Evolutionary conservation across 495 filamentous ascomycete species (phyloP).

Genomic region (Neurospora cerealis): DNA sequence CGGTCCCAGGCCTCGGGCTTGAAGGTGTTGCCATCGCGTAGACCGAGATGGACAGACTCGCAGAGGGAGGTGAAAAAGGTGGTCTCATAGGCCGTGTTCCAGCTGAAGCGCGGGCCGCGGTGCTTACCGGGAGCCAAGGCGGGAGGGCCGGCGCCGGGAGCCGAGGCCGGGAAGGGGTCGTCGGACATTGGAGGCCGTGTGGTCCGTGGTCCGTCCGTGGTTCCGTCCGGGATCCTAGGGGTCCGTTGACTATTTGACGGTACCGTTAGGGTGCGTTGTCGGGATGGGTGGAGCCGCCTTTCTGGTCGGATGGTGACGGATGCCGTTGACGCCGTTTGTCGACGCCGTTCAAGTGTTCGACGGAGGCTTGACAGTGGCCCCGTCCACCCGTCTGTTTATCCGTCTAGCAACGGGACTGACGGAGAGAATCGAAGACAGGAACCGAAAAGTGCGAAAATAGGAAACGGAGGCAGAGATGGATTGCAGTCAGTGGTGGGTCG

Average conservation of each 20-base stretch:
- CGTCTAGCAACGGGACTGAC: neutral
- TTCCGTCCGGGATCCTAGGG: neutral
- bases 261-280: neutral
- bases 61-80: constrained; percentile 42
- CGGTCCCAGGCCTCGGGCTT: constrained; percentile 43
- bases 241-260: neutral
- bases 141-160: constrained; percentile 6
- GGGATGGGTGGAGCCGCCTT: neutral
- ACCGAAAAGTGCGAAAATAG: neutral
- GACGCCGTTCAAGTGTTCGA: neutral
- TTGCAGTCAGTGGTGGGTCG: neutral
- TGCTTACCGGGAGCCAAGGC: constrained; percentile 24
- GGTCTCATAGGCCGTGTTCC: constrained; percentile 37
- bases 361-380: neutral
- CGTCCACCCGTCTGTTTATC: neutral
- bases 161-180: constrained; percentile 19
- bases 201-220: neutral
- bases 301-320: neutral
- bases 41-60: constrained; percentile 37
- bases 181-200: constrained; percentile 22
- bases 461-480: neutral
- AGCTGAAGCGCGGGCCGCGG: constrained; percentile 41
- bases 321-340: neutral
- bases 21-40: constrained; percentile 42
- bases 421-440: neutral